Conservation (phyloP, 75 land plant genomes). For the Sequoia sempervirens region DNA sequence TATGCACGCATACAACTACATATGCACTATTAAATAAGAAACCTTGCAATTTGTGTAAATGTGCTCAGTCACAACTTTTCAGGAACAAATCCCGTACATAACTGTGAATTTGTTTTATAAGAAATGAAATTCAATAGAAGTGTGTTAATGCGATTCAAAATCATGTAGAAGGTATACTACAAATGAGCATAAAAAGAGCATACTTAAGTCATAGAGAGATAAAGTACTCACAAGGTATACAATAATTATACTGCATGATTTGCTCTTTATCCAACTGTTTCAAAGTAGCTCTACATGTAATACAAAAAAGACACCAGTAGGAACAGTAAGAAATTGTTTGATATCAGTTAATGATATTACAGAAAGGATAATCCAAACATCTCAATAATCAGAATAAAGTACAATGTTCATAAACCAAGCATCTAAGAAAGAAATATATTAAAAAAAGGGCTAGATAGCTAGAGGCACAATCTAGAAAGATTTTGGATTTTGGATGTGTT, state of each 20-base stretch:
- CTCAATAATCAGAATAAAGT: not conserved
- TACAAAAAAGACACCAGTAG: not conserved
- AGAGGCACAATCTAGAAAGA: not conserved
- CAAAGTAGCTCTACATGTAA: conserved; percentile 26
- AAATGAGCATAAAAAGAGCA: not conserved
- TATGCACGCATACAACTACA: not conserved
- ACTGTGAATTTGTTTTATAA: not conserved
- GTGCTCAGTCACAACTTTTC: not conserved
- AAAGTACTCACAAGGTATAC: conserved; percentile 32
- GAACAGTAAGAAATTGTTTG: not conserved
- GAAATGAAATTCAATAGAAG: not conserved
- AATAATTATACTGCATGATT: conserved; percentile 36
- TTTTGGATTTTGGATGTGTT: not conserved
- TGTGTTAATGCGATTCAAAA: not conserved
- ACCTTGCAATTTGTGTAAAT: not conserved
- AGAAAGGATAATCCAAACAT: not conserved
- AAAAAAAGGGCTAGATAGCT: not conserved
- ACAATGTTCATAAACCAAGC: not conserved
- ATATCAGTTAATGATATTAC: not conserved
- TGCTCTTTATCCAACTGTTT: conserved; percentile 36
- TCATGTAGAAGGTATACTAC: not conserved
- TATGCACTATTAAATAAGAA: not conserved
- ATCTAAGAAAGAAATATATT: not conserved
- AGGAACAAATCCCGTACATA: not conserved
- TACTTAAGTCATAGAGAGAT: conserved; percentile 1